A percentile compares a stretch with the other conserved stretches of the same genome.
These are phyloP conservation scores for Suillus clintonianus DNA, from an alignment of 768 basidiomycete species.

Conservation along the genomic window DNA sequence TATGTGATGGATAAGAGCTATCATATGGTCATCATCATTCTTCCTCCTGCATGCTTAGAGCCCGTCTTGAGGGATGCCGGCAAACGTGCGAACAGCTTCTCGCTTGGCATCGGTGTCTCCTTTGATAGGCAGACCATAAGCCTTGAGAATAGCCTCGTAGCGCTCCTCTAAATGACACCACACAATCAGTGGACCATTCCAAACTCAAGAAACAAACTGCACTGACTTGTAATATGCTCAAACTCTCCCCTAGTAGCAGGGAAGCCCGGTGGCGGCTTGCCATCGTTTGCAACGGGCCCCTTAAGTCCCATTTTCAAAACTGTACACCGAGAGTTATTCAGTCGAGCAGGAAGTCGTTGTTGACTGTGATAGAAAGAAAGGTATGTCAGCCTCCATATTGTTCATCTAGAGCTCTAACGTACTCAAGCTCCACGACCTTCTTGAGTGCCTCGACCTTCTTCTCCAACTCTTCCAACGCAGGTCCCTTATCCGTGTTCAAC, in stretches of 20 bases:
- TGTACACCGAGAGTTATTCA: slow-evolving; percentile 37
- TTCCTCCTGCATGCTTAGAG: slow-evolving; percentile 1
- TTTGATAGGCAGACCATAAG: slow-evolving; percentile 33
- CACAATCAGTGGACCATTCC: not conserved
- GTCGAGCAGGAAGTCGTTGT: slow-evolving; percentile 35
- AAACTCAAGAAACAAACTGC: not conserved
- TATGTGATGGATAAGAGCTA: not conserved
- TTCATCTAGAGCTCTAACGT: slow-evolving; percentile 5
- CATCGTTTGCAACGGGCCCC: slow-evolving; percentile 30
- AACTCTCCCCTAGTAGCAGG: slow-evolving; percentile 43
- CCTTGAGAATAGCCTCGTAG: slow-evolving; percentile 39
- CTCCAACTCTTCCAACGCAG: slow-evolving; percentile 35
- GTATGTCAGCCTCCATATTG: not conserved
- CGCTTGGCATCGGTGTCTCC: slow-evolving; percentile 44
- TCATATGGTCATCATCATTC: not conserved
- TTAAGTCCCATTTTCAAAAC: slow-evolving; percentile 34
- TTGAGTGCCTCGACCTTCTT: slow-evolving; percentile 33
- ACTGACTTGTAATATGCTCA: slow-evolving; percentile 45
- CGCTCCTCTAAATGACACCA: slow-evolving; percentile 36
- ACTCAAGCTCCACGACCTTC: slow-evolving; percentile 39
- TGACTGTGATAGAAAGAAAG: slow-evolving; percentile 27
- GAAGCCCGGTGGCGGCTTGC: slow-evolving; percentile 39
- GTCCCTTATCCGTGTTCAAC: slow-evolving; percentile 13
- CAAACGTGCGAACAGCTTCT: slow-evolving; percentile 38
- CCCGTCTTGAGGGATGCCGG: slow-evolving; percentile 34